phyloP scores from a whole-genome alignment of 495 filamentous ascomycete species.

The Melanomma pulvis-pyrius region DNA sequence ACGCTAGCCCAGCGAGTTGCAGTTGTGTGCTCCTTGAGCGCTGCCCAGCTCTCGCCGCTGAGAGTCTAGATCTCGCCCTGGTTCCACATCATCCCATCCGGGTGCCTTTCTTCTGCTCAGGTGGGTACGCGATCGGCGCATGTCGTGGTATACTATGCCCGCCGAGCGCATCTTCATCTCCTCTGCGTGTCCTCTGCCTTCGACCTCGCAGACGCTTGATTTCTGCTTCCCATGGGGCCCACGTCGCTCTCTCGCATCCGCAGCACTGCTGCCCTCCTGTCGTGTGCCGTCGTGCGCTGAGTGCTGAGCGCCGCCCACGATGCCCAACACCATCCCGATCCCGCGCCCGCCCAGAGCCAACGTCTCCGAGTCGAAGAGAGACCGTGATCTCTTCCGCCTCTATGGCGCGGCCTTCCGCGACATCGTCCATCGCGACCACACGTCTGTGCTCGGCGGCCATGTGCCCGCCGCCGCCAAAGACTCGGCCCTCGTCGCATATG shows the following conservation, averaged over 20 bases:
- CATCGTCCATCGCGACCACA: conserved; percentile 10
- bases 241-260: neutral
- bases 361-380: conserved; percentile 6
- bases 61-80: no score
- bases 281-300: neutral
- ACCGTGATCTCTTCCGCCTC: conserved; percentile 23
- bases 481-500: conserved; percentile 16
- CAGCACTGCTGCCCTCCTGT: neutral
- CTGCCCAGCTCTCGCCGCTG: no score
- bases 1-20: no score
- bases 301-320: neutral
- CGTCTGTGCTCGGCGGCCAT: conserved; percentile 4
- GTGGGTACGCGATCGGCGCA: no score
- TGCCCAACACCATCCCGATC: neutral
- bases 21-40: no score
- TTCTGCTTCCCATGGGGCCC: neutral
- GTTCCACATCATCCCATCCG: no score
- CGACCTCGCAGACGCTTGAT: no score
- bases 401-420: conserved; percentile 17
- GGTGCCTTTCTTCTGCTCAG: no score
- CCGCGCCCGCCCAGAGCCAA: conserved; percentile 6
- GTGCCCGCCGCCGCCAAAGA: conserved; percentile 15
- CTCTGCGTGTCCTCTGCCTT: neutral
- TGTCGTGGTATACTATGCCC: no score
- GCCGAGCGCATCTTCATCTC: no score